Evolutionary conservation across 345 rosid species (phyloP).

Genomic region (Lepidium africanum): DNA sequence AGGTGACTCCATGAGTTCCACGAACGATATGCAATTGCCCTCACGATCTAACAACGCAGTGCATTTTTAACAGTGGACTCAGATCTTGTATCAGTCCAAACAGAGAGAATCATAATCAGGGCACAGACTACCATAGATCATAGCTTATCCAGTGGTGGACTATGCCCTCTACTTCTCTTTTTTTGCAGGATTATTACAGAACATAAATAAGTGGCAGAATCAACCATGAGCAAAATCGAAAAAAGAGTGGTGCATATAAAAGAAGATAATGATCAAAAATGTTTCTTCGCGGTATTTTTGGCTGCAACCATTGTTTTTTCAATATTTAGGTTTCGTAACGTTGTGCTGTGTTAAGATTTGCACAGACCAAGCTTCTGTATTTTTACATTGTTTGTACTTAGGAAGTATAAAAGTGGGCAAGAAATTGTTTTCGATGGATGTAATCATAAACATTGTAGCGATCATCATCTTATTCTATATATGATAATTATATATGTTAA

Average conservation of each 20-base stretch:
- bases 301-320: conserved; percentile 1
- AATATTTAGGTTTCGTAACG: conserved; percentile 5
- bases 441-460: conserved; percentile 18
- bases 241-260: conserved; percentile 11
- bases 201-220: conserved; percentile 23
- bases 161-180: not conserved
- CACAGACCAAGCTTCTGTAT: conserved; percentile 18
- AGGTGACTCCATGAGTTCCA: conserved; percentile 69
- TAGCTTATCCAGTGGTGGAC: conserved; percentile 21
- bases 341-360: conserved; percentile 20
- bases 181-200: conserved; percentile 27
- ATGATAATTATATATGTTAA: conserved; percentile 6
- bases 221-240: not conserved
- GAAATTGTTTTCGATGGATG: conserved; percentile 12
- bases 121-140: conserved; percentile 22
- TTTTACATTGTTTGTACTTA: conserved; percentile 29
- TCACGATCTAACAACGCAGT: conserved; percentile 31
- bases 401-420: not conserved
- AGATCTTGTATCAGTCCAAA: not conserved
- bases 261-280: conserved; percentile 19
- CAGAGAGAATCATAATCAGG: conserved; percentile 12
- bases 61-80: conserved; percentile 9
- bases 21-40: conserved; percentile 48
- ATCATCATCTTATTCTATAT: not conserved
- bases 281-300: conserved; percentile 19